Conservation (phyloP, 805 yeast species). For the Candida awuae region DNA sequence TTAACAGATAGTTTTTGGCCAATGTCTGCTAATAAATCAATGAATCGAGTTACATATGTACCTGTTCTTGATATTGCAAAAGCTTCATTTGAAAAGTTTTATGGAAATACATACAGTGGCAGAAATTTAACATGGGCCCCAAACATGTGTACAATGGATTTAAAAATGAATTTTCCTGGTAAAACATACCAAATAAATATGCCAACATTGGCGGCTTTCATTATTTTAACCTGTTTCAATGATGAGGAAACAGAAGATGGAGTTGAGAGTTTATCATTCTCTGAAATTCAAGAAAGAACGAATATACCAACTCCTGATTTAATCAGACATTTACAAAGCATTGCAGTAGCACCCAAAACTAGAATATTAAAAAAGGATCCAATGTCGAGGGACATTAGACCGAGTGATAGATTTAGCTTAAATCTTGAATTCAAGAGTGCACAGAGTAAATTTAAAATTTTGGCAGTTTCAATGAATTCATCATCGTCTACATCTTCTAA, state of each 20-base stretch:
- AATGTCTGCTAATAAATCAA: conserved; percentile 34
- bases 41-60: conserved; percentile 35
- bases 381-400: conserved; percentile 60
- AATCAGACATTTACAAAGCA: conserved; percentile 64
- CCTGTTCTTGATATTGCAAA: conserved; percentile 35
- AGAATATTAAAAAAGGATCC: conserved; percentile 70
- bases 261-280: conserved; percentile 40
- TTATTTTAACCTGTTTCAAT: conserved; percentile 59
- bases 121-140: conserved; percentile 72
- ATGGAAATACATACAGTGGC: conserved; percentile 44
- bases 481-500: not conserved
- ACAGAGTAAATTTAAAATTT: conserved; percentile 61
- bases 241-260: conserved; percentile 37
- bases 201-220: conserved; percentile 74
- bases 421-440: conserved; percentile 66
- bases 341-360: conserved; percentile 76
- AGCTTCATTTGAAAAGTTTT: conserved; percentile 42
- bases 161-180: conserved; percentile 60
- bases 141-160: conserved; percentile 73
- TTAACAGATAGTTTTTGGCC: conserved; percentile 68
- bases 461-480: conserved; percentile 48
- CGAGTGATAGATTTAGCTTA: conserved; percentile 55
- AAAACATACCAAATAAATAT: conserved; percentile 70
- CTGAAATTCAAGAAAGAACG: conserved; percentile 57
- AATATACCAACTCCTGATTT: conserved; percentile 68